Evolutionary conservation across 257 asterid genomes (phyloP).

Genomic region (Ocimum tenuiflorum): DNA sequence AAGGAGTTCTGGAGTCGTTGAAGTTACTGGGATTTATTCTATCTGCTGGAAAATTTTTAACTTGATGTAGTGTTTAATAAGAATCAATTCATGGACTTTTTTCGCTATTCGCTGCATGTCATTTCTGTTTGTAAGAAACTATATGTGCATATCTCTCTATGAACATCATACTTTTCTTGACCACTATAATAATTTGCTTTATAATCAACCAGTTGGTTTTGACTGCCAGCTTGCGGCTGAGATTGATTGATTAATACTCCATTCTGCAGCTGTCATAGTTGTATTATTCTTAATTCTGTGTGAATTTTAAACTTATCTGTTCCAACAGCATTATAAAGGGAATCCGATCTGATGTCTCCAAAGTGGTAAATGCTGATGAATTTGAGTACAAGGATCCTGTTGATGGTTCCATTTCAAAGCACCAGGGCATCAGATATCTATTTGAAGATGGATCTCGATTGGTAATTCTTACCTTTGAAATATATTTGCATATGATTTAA

Average conservation of each 20-base stretch:
- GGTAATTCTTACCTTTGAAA: conserved; percentile 41
- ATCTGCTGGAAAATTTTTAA: not conserved
- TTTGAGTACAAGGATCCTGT: conserved; percentile 96
- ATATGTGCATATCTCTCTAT: no score
- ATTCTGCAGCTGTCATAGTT: not conserved
- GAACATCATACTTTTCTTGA: no score
- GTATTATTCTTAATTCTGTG: not conserved
- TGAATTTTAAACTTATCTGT: conserved; percentile 1
- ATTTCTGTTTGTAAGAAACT: no score
- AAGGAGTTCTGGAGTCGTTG: not conserved
- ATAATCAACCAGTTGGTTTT: no score
- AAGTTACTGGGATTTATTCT: not conserved
- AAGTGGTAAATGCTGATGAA: conserved; percentile 72
- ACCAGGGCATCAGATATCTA: conserved; percentile 90
- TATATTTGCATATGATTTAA: not conserved
- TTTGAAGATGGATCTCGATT: conserved; percentile 93
- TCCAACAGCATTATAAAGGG: conserved; percentile 59
- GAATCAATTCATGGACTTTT: no score
- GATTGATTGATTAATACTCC: not conserved
- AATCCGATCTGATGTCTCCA: conserved; percentile 59
- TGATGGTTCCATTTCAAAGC: conserved; percentile 91
- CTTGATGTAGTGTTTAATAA: no score
- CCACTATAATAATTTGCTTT: no score
- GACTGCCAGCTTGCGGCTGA: no score
- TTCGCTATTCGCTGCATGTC: no score